These are phyloP conservation scores for Pseudocercospora eumusae DNA, from an alignment of 2,329 filamentous ascomycete genomes.

Conservation along the genomic window DNA sequence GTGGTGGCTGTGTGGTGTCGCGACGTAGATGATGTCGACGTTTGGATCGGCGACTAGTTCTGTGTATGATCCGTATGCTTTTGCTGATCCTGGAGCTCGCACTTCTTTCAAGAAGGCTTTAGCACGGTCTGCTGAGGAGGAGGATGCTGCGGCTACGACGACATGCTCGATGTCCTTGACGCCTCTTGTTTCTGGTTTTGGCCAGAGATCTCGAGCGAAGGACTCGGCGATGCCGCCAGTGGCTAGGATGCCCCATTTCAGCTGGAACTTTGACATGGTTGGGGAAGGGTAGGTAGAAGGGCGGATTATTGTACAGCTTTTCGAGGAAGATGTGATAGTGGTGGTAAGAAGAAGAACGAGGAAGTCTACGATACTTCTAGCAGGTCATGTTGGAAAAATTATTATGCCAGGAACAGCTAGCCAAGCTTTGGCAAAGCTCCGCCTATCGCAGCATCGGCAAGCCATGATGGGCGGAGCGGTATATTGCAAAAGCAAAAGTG, in stretches of 20 bases:
- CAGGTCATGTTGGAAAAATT: background rate
- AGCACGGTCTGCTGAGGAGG: slow-evolving; percentile 68
- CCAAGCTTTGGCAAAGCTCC: slow-evolving; percentile 1
- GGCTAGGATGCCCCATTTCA: slow-evolving; percentile 49
- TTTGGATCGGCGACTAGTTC: slow-evolving; percentile 76
- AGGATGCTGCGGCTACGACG: slow-evolving; percentile 78
- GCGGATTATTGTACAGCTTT: background rate
- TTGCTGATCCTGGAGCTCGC: slow-evolving; percentile 66
- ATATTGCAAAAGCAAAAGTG: background rate
- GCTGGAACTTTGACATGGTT: slow-evolving; percentile 39
- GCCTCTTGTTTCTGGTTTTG: slow-evolving; percentile 68
- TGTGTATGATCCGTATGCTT: slow-evolving; percentile 77
- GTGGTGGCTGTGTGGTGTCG: slow-evolving; percentile 89
- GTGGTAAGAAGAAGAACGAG: background rate
- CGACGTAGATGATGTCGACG: slow-evolving; percentile 84
- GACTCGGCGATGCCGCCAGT: slow-evolving; percentile 53
- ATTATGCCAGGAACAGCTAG: background rate
- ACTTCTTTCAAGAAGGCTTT: slow-evolving; percentile 71
- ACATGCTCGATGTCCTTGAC: slow-evolving; percentile 74
- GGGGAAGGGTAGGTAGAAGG: background rate
- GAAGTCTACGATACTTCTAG: background rate
- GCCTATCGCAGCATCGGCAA: background rate
- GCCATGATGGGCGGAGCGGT: background rate
- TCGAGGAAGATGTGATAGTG: background rate
- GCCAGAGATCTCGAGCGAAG: slow-evolving; percentile 75